Base-by-base conservation (phyloP, 495 filamentous ascomycete species). In the Elasticomyces elasticus region DNA sequence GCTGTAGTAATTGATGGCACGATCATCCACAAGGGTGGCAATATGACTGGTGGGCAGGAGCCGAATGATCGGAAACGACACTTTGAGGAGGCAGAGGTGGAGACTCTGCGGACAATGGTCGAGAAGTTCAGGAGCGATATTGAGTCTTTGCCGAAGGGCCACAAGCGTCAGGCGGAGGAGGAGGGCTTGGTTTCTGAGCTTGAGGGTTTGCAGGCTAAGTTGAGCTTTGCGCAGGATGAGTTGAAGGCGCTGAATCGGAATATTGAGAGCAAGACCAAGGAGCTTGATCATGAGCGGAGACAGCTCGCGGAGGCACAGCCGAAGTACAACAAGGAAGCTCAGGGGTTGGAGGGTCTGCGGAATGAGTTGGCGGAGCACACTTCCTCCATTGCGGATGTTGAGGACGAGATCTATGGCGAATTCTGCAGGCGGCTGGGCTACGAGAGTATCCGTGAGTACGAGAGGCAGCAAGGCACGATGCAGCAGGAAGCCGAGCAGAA, bases 11-110 rank as follows among this genome's bases (percentile, higher is more conserved):
- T 96, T 9, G 87, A 96, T 63, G 94, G 92, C 24, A 86, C 81
- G 26, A 86, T 97, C 30, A 95, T 97, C 51, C 89, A 96, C 69
- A 95, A 96, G 65, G 88, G 85, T n/a, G 94, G 92, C 64, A 76
- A 89, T 37, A 96, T 99, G 88, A 97, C 92, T 22, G 92, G 92
- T 75, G 92, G 92, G 56, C 81, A 86, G 30, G 81, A 86, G 17
- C 80, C 79, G 19, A 74, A 79, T n/a, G 77, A 79, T 33, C 84
- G 82, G 64, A 80, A 84, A 38, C 84, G 89, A 33, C 80, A 86
- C 30, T 97, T 91, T 75, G 89, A 94, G 61, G 89, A 94, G 58
- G 78, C 84, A 6, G 89, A 95, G 55, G 78, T 96, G 12, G 86
- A 92, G 52, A 85, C 86, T 60, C 75, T 95, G 17, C 74, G 81